phyloP scores from a whole-genome alignment of 2,329 filamentous ascomycete genomes.

The Cladosporium sp. region DNA sequence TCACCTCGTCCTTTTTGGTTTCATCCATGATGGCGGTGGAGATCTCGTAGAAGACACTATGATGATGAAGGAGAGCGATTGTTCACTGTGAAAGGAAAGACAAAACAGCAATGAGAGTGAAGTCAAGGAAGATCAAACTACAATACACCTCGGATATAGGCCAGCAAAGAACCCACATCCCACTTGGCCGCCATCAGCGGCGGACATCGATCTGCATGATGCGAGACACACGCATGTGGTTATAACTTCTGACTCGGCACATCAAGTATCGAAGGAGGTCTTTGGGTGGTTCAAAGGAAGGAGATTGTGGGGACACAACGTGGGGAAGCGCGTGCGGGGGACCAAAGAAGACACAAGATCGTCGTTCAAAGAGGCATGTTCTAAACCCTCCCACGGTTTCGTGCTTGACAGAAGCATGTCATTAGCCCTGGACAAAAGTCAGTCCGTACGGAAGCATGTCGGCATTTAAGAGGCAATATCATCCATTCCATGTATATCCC shows the following conservation, averaged over 20 bases:
- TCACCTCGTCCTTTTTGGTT: constrained; percentile 1
- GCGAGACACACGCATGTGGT: not conserved
- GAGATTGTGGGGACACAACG: constrained; percentile 3
- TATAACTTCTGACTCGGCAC: too few species aligned
- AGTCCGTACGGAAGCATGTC: not conserved
- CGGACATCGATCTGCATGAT: not conserved
- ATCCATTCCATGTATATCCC: constrained; percentile 13
- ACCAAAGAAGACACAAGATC: constrained; percentile 10
- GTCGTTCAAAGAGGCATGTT: not conserved
- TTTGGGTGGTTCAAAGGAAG: not conserved
- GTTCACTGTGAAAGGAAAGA: not conserved
- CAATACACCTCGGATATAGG: not conserved
- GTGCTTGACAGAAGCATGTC: not conserved
- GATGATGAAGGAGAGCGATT: not conserved
- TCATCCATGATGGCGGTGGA: constrained; percentile 1
- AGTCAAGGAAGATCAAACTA: not conserved
- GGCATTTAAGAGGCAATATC: not conserved
- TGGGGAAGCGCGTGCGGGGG: constrained; percentile 8
- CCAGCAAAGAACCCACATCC: not conserved
- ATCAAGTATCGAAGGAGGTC: too few species aligned
- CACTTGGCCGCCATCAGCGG: not conserved
- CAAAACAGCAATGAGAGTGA: not conserved
- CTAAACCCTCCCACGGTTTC: not conserved
- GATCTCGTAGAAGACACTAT: not conserved
- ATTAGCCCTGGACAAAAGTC: constrained; percentile 4